phyloP scores from a whole-genome alignment of 2,329 filamentous ascomycete species.

The Tolypocladium cylindrosporum region DNA sequence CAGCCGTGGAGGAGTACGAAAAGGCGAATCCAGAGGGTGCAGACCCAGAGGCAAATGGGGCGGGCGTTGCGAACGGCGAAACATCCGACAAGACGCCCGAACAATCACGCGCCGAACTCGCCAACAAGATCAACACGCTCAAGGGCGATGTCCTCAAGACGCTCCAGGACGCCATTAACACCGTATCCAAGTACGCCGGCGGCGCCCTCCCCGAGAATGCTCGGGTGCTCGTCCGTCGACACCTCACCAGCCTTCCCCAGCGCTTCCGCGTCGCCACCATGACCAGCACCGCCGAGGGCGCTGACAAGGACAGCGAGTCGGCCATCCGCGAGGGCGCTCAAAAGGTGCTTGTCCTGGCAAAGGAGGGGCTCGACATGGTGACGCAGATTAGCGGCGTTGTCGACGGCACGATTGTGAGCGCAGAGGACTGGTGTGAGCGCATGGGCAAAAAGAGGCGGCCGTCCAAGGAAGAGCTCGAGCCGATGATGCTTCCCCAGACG shows the following conservation, averaged over 20 bases:
- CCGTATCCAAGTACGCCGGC: conserved; percentile 84
- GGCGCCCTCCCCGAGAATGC: conserved; percentile 87
- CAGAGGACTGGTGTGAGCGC: conserved; percentile 82
- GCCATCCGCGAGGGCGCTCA: conserved; percentile 50
- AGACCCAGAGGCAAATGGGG: conserved; percentile 1
- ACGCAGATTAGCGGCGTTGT: conserved; percentile 79
- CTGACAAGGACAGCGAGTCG: conserved; percentile 24
- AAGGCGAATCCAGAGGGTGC: conserved; percentile 13
- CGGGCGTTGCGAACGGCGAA: neutral
- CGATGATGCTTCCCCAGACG: neutral
- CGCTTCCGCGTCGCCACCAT: conserved; percentile 67
- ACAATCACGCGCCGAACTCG: conserved; percentile 32
- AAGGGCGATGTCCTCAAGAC: conserved; percentile 66
- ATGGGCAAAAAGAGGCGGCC: conserved; percentile 41
- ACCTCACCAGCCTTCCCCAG: conserved; percentile 75
- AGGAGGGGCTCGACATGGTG: conserved; percentile 91
- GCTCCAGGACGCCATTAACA: conserved; percentile 71
- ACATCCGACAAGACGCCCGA: conserved; percentile 11
- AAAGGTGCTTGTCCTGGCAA: conserved; percentile 73
- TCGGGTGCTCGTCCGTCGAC: conserved; percentile 67
- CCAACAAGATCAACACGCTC: conserved; percentile 55
- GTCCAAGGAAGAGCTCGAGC: conserved; percentile 16
- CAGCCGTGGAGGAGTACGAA: conserved; percentile 74
- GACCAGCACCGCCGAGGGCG: conserved; percentile 14
- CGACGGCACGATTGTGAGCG: conserved; percentile 80